These are phyloP conservation scores for Pisolithus orientalis DNA, from an alignment of 768 basidiomycete genomes.

Conservation along the genomic window DNA sequence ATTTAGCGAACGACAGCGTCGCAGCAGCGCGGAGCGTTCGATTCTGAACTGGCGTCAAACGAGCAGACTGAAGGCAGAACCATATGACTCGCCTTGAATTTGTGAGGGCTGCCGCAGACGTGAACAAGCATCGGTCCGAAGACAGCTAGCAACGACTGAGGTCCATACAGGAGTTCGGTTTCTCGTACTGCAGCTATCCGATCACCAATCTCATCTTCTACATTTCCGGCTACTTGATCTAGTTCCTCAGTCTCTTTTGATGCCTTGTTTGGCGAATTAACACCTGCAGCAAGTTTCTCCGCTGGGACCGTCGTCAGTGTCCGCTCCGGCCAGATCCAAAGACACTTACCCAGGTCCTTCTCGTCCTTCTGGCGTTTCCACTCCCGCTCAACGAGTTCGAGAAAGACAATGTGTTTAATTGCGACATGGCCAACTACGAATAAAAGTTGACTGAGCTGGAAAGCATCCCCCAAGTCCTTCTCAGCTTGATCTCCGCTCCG, in stretches of 20 bases:
- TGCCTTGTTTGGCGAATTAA: constrained; percentile 30
- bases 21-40: constrained; percentile 80
- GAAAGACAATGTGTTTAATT: constrained; percentile 94
- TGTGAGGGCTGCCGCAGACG: constrained; percentile 85
- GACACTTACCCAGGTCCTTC: constrained; percentile 59
- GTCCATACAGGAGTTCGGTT: constrained; percentile 79
- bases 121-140: constrained; percentile 90
- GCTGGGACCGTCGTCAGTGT: constrained; percentile 29
- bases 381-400: constrained; percentile 93
- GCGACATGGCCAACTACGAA: constrained; percentile 96
- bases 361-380: constrained; percentile 96
- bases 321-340: neutral
- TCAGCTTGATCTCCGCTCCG: constrained; percentile 13
- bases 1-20: constrained; percentile 86
- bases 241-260: constrained; percentile 77
- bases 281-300: constrained; percentile 50
- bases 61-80: neutral
- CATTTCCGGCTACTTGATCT: constrained; percentile 95
- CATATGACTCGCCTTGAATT: constrained; percentile 65
- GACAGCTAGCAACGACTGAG: constrained; percentile 70
- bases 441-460: constrained; percentile 86
- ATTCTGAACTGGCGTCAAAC: constrained; percentile 48
- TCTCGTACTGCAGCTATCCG: constrained; percentile 80
- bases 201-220: constrained; percentile 97
- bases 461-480: constrained; percentile 71